A percentile compares a stretch with the other conserved stretches of the same genome.
phyloP scores from a whole-genome alignment of 2,329 filamentous ascomycete genomes.

The Penicillium thymicola region DNA sequence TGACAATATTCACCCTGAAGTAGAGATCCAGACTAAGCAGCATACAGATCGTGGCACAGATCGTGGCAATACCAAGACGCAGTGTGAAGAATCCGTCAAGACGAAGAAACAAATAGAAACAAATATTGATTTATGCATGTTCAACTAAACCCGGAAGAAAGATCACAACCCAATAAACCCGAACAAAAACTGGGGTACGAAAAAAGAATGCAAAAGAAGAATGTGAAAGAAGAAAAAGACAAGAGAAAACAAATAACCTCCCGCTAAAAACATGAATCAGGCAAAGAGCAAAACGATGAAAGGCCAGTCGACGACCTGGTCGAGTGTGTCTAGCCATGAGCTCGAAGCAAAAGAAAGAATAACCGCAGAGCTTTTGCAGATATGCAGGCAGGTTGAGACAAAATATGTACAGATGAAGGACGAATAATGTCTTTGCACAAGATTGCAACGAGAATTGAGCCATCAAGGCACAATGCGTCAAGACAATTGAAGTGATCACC shows the following conservation, averaged over 20 bases:
- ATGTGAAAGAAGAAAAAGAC: neutral
- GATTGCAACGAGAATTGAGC: neutral
- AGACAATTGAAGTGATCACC: conserved; percentile 23
- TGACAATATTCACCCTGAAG: neutral
- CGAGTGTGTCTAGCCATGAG: neutral
- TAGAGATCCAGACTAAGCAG: neutral
- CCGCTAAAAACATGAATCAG: conserved; percentile 20
- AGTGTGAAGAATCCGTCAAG: neutral
- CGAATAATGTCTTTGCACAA: neutral
- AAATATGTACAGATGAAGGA: neutral
- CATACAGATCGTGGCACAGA: neutral
- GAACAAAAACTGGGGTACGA: neutral
- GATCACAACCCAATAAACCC: neutral
- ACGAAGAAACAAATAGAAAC: neutral
- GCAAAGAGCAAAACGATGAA: neutral
- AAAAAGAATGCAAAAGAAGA: conserved; percentile 2
- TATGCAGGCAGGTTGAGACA: neutral
- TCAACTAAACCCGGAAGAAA: neutral
- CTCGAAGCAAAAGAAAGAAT: neutral
- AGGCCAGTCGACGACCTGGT: neutral
- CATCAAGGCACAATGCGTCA: neutral
- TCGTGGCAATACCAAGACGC: neutral
- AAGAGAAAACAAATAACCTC: conserved; percentile 7
- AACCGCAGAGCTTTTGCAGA: neutral
- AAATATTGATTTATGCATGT: neutral